phyloP scores from a whole-genome alignment of 805 yeast genomes.

The Saccharomycopsis fermentans region DNA sequence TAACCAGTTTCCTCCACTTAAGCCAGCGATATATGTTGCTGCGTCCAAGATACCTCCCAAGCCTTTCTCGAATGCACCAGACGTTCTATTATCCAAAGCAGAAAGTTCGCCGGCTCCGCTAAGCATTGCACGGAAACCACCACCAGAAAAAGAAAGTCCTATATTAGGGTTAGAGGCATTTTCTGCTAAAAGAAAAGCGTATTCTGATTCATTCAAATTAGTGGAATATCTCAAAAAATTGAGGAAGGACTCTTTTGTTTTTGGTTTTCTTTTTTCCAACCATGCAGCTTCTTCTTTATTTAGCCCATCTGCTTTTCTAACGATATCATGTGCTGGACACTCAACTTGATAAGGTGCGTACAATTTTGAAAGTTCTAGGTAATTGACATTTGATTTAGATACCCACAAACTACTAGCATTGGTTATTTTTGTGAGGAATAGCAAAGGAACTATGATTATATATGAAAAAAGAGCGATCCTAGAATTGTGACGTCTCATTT shows the following conservation, averaged over 20 bases:
- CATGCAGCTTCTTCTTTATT: slow-evolving; percentile 41
- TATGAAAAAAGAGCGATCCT: neutral
- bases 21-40: slow-evolving; percentile 61
- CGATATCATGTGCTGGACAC: slow-evolving; percentile 36
- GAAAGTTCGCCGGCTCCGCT: slow-evolving; percentile 76
- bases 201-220: slow-evolving; percentile 19
- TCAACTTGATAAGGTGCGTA: slow-evolving; percentile 52
- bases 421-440: neutral
- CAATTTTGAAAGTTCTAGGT: neutral
- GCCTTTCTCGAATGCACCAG: slow-evolving; percentile 41
- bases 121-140: slow-evolving; percentile 85
- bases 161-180: slow-evolving; percentile 38
- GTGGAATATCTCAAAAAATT: slow-evolving; percentile 32
- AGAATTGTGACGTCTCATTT: neutral
- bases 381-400: neutral
- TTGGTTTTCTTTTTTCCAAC: slow-evolving; percentile 38
- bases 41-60: slow-evolving; percentile 69
- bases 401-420: neutral
- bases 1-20: slow-evolving; percentile 85
- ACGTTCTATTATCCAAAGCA: slow-evolving; percentile 68
- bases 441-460: neutral
- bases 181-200: slow-evolving; percentile 36
- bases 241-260: slow-evolving; percentile 36
- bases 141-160: slow-evolving; percentile 68
- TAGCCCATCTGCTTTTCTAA: slow-evolving; percentile 34